Evolutionary conservation across 2,329 filamentous ascomycete species (phyloP).

Genomic region (Blastomyces percursus): DNA sequence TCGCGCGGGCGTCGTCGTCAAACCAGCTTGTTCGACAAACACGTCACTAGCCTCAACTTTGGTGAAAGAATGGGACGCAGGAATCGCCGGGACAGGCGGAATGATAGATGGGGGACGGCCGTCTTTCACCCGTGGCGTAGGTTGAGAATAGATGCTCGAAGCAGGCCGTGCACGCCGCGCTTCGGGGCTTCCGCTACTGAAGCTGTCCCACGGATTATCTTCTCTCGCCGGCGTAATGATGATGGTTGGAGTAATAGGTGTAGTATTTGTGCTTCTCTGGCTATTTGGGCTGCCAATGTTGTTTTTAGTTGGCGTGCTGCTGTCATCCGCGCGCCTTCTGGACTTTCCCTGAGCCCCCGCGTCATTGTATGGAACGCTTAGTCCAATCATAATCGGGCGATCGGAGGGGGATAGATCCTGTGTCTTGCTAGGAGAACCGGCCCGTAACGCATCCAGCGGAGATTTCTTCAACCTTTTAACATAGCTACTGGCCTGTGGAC

Average conservation of each 20-base stretch:
- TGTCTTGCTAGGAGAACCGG: constrained; percentile 18
- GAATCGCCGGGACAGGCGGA: constrained; percentile 35
- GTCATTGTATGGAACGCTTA: constrained; percentile 29
- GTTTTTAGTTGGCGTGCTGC: constrained; percentile 9
- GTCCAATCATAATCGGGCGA: constrained; percentile 37
- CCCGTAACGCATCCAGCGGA: constrained; percentile 6
- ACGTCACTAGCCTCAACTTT: constrained; percentile 13
- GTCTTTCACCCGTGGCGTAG: constrained; percentile 22
- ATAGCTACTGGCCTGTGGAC: constrained; percentile 7
- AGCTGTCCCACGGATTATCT: constrained; percentile 26
- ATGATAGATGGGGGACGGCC: constrained; percentile 14
- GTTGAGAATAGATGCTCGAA: constrained; percentile 37
- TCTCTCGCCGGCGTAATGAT: constrained; percentile 37
- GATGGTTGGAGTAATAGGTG: constrained; percentile 36
- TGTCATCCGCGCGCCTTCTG: constrained; percentile 18
- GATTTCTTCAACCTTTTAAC: constrained; percentile 9
- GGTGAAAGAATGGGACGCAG: constrained; percentile 19
- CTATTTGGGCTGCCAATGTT: constrained; percentile 17
- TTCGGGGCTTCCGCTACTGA: constrained; percentile 17
- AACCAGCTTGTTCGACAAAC: constrained; percentile 14
- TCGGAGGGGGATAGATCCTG: constrained; percentile 35
- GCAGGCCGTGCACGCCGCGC: constrained; percentile 23
- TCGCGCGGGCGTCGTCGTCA: constrained; percentile 13
- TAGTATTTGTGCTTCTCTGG: constrained; percentile 19
- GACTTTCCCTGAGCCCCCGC: background rate